Conservation (phyloP, 2,329 filamentous ascomycete species). For the Colletotrichum higginsianum region DNA sequence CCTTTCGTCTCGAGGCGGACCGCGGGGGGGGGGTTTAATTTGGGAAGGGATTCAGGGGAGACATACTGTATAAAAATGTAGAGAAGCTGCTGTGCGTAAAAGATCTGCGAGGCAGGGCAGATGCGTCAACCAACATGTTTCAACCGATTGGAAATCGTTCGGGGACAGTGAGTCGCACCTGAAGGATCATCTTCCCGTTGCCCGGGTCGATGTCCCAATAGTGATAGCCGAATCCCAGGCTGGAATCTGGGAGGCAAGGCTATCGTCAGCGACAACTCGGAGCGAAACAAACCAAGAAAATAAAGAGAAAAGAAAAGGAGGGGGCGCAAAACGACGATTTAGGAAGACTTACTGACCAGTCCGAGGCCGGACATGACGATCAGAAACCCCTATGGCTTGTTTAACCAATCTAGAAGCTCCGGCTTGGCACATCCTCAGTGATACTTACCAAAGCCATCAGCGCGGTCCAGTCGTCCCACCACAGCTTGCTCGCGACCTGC, state of each 20-base stretch:
- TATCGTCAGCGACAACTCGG: background rate
- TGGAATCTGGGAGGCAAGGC: background rate
- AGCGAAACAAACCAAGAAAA: no score
- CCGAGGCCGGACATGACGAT: slow-evolving; percentile 6
- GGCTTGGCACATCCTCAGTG: no score
- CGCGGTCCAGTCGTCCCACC: slow-evolving; percentile 41
- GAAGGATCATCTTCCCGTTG: slow-evolving; percentile 29
- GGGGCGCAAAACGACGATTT: no score
- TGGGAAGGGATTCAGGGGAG: no score
- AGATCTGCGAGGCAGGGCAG: slow-evolving; percentile 28
- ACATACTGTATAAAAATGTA: slow-evolving; percentile 45
- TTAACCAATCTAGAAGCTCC: fast-evolving
- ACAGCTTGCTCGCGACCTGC: slow-evolving; percentile 17
- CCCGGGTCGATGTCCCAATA: slow-evolving; percentile 45
- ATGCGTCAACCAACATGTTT: background rate
- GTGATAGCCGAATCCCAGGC: slow-evolving; percentile 44
- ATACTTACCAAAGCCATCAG: slow-evolving; percentile 28
- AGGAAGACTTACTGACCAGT: slow-evolving; percentile 11
- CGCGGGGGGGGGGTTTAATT: no score
- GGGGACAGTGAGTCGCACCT: slow-evolving; percentile 4
- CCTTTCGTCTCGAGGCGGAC: no score
- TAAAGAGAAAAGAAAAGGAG: no score
- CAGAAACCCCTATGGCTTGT: slow-evolving; percentile 10
- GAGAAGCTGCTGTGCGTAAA: slow-evolving; percentile 45
- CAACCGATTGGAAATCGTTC: no score